phyloP scores from a whole-genome alignment of 768 basidiomycete species.

The Collybia sordida region DNA sequence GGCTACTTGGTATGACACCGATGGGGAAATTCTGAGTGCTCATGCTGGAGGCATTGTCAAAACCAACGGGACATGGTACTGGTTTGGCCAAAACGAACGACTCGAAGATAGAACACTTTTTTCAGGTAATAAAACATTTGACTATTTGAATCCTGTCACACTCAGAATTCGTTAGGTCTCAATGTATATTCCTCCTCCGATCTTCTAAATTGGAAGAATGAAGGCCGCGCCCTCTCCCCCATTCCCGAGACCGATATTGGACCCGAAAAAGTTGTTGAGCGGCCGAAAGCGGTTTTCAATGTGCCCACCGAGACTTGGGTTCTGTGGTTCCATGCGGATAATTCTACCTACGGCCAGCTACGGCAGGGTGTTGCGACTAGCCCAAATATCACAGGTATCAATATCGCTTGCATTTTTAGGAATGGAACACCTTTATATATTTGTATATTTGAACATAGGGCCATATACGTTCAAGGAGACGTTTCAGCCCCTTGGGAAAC shows the following conservation, averaged over 20 bases:
- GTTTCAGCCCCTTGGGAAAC: conserved; percentile 19
- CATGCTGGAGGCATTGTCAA: conserved; percentile 25
- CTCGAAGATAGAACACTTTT: conserved; percentile 20
- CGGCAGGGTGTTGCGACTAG: conserved; percentile 25
- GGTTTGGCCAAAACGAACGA: conserved; percentile 27
- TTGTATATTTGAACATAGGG: conserved; percentile 6
- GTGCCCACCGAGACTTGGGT: conserved; percentile 20
- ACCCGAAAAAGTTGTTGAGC: conserved; percentile 22
- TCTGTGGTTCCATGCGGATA: conserved; percentile 29
- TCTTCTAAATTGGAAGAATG: conserved; percentile 26
- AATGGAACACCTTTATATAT: too few relatives aligned
- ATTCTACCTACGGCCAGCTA: conserved; percentile 24
- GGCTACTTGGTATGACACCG: conserved; percentile 27
- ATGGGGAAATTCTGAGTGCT: conserved; percentile 22
- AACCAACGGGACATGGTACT: conserved; percentile 23
- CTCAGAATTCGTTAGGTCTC: conserved; percentile 10
- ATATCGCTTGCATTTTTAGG: too few relatives aligned
- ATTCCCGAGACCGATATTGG: conserved; percentile 24
- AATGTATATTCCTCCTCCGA: conserved; percentile 26
- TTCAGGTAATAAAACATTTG: conserved; percentile 10
- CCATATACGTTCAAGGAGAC: conserved; percentile 20
- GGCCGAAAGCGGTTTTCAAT: conserved; percentile 25
- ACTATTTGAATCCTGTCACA: background rate
- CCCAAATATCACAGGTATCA: conserved; percentile 24
- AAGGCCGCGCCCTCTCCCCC: conserved; percentile 23